Percentiles rank a stretch among this genome's conserved stretches.
Conservation (phyloP, 805 yeast species). For the Hanseniaspora valbyensis region DNA sequence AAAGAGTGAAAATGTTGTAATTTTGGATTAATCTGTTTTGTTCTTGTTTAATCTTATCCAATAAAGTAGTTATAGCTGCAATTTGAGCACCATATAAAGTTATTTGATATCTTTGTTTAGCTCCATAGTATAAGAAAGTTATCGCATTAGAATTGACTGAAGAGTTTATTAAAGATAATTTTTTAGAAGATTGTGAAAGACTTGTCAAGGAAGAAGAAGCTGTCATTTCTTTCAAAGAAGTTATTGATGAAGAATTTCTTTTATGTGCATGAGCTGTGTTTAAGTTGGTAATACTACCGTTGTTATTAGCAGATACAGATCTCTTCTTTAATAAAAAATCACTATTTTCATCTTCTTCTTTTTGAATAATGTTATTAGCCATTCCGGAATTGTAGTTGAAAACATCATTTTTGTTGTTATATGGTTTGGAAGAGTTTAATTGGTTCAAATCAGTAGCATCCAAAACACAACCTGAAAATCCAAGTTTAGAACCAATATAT, state of each 20-base stretch:
- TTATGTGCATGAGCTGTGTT: not conserved
- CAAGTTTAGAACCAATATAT: constrained; percentile 28
- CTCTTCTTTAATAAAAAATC: not conserved
- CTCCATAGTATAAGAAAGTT: constrained; percentile 29
- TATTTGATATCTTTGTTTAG: constrained; percentile 33
- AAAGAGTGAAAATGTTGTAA: constrained; percentile 68
- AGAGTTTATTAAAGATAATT: constrained; percentile 1
- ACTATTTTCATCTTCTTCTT: constrained; percentile 6
- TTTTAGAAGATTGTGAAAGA: not conserved
- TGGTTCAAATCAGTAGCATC: constrained; percentile 20
- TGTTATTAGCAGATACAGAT: constrained; percentile 2
- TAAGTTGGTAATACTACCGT: not conserved
- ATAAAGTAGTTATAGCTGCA: constrained; percentile 62
- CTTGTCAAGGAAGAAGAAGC: not conserved
- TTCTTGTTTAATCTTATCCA: constrained; percentile 70
- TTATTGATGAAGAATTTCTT: not conserved
- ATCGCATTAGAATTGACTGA: constrained; percentile 23
- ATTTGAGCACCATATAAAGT: constrained; percentile 35
- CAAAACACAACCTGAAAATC: constrained; percentile 26
- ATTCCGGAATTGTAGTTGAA: constrained; percentile 14
- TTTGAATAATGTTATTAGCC: constrained; percentile 1
- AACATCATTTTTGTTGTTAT: constrained; percentile 5
- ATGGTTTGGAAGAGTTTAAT: constrained; percentile 9
- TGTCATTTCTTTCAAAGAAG: not conserved
- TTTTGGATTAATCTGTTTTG: constrained; percentile 59